Conservation (phyloP, 768 basidiomycete species). For the Russula brevipes region DNA sequence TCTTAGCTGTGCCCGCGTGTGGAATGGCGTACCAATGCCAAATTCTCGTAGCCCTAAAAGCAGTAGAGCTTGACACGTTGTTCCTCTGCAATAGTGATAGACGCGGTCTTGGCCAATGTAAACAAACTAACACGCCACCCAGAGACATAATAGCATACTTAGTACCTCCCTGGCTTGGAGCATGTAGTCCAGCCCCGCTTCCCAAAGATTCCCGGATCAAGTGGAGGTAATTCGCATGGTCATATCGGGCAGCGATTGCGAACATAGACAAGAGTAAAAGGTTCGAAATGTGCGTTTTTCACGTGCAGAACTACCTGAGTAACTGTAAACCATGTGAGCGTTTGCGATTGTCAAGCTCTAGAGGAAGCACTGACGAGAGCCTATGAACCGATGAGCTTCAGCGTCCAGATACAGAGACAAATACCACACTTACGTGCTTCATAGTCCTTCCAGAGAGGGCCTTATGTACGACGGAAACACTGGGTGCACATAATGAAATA, state of each 20-base stretch:
- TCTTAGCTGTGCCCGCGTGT: background rate
- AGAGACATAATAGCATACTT: conserved; percentile 39
- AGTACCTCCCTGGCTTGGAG: conserved; percentile 57
- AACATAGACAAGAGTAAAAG: conserved; percentile 77
- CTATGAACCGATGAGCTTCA: conserved; percentile 3
- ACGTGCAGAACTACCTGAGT: conserved; percentile 41
- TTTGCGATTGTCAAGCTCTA: background rate
- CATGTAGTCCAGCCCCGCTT: conserved; percentile 61
- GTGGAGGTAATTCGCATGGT: conserved; percentile 41
- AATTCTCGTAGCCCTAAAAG: conserved; percentile 80
- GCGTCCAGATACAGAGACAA: background rate
- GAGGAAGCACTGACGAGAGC: conserved; percentile 12
- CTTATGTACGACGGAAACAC: conserved; percentile 75
- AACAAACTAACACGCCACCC: background rate
- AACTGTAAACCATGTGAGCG: conserved; percentile 6
- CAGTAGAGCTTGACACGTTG: conserved; percentile 76
- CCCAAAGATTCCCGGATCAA: conserved; percentile 55
- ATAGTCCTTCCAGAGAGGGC: conserved; percentile 58
- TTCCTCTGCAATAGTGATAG: conserved; percentile 61
- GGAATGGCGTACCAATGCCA: conserved; percentile 57
- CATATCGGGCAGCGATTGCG: conserved; percentile 72
- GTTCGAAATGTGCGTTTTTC: conserved; percentile 51
- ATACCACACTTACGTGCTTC: conserved; percentile 23
- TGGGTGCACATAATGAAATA: conserved; percentile 86
- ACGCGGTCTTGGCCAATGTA: conserved; percentile 43